phyloP scores from a whole-genome alignment of 495 filamentous ascomycete species.

The Aspergillus taichungensis region DNA sequence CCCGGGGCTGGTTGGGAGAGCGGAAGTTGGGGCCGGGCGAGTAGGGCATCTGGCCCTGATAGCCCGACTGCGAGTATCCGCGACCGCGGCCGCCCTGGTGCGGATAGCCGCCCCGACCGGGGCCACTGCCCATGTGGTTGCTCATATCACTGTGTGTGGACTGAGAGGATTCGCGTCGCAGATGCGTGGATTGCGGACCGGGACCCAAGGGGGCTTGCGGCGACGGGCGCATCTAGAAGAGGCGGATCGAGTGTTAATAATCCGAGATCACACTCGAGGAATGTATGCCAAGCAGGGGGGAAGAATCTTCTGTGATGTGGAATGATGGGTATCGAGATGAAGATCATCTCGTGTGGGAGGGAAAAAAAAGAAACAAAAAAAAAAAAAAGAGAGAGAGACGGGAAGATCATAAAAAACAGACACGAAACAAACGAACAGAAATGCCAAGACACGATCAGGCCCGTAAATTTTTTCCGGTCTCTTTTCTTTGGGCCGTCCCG shows the following conservation, averaged over 20 bases:
- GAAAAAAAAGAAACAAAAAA: background rate
- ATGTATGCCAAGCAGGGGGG: too few species aligned
- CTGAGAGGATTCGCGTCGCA: slow-evolving; percentile 74
- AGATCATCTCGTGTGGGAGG: background rate
- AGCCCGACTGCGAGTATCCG: slow-evolving; percentile 49
- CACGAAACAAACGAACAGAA: background rate
- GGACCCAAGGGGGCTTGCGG: slow-evolving; percentile 52
- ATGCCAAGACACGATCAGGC: background rate
- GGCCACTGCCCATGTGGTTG: slow-evolving; percentile 44
- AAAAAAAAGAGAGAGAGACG: background rate
- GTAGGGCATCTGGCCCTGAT: slow-evolving; percentile 56
- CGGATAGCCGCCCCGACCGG: slow-evolving; percentile 46
- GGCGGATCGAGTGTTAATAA: slow-evolving; percentile 10
- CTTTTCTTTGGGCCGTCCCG: too few species aligned
- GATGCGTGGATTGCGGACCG: slow-evolving; percentile 57
- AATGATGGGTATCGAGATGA: slow-evolving; percentile 16
- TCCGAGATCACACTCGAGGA: background rate
- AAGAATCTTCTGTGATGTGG: background rate
- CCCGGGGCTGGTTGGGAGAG: slow-evolving; percentile 54
- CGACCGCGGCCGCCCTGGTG: slow-evolving; percentile 59
- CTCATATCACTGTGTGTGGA: slow-evolving; percentile 70
- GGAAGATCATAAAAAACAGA: background rate
- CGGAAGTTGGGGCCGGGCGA: slow-evolving; percentile 56
- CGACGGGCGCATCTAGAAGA: slow-evolving; percentile 44
- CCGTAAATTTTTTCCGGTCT: background rate